Evolutionary conservation across 2,329 filamentous ascomycete species (phyloP).

Genomic region (Cordyceps tenuipes): DNA sequence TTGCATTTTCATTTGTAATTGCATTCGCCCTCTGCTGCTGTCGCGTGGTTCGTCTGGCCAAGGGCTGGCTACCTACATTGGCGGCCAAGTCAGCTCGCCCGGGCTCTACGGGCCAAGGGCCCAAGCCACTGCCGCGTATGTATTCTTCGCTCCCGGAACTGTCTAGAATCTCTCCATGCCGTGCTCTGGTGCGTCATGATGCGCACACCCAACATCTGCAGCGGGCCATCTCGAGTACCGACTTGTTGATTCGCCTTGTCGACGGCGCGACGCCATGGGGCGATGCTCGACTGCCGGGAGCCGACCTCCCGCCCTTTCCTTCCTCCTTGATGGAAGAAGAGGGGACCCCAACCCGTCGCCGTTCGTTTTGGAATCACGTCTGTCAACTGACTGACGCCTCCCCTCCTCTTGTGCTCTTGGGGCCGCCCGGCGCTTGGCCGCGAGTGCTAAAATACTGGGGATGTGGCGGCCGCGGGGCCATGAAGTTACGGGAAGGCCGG

Average conservation of each 20-base stretch:
- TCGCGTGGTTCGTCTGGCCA: neutral
- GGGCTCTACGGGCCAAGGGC: neutral
- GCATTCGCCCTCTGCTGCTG: neutral
- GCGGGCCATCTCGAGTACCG: neutral
- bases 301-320: neutral
- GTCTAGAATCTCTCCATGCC: neutral
- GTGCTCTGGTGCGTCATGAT: neutral
- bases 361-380: neutral
- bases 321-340: neutral
- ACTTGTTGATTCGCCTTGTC: neutral
- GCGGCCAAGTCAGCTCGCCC: neutral
- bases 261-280: neutral
- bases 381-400: neutral
- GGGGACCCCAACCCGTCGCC: too few relatives aligned
- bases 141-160: neutral
- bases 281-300: neutral
- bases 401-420: neutral
- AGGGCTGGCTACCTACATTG: too few relatives aligned
- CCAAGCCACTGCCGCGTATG: neutral
- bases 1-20: neutral
- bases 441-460: neutral
- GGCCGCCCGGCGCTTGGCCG: neutral
- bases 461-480: neutral
- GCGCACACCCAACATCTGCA: neutral
- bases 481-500: neutral